Percentiles rank a stretch among this genome's conserved stretches.
Conservation (phyloP, 2,329 filamentous ascomycete genomes). For the Graphilbum sp. region DNA sequence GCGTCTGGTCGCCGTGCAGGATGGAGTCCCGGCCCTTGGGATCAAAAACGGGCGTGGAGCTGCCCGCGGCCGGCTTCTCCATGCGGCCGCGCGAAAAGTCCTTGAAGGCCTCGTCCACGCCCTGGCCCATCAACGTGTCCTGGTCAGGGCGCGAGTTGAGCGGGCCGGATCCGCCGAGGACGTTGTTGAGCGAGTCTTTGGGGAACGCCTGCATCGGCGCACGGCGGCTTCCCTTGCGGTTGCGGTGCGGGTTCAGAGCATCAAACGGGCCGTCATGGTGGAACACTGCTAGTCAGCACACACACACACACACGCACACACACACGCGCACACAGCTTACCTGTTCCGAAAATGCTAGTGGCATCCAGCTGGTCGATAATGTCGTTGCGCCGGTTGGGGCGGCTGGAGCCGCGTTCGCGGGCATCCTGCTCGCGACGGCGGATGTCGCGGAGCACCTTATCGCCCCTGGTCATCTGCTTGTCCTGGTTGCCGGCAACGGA, state of each 20-base stretch:
- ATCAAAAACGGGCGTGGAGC: constrained; percentile 43
- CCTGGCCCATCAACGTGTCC: constrained; percentile 67
- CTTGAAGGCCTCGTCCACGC: constrained; percentile 68
- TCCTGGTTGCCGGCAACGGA: constrained; percentile 42
- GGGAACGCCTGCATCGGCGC: constrained; percentile 96
- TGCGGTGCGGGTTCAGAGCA: constrained; percentile 86
- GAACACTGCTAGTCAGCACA: constrained; percentile 49
- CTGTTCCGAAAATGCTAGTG: constrained; percentile 86
- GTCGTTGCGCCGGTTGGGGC: constrained; percentile 47
- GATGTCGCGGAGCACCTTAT: constrained; percentile 31
- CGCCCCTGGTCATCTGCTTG: constrained; percentile 42
- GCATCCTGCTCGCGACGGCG: constrained; percentile 35
- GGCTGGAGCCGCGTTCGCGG: constrained; percentile 30
- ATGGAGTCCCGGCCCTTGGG: constrained; percentile 49
- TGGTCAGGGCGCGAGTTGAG: constrained; percentile 70
- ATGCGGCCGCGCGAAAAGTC: constrained; percentile 39
- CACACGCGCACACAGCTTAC: constrained; percentile 23
- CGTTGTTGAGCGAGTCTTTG: constrained; percentile 82
- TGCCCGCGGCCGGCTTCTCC: constrained; percentile 15
- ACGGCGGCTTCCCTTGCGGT: constrained; percentile 63
- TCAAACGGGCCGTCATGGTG: constrained; percentile 97
- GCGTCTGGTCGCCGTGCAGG: constrained; percentile 68
- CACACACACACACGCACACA: not conserved
- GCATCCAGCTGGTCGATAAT: constrained; percentile 95
- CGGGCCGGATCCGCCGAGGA: constrained; percentile 73